These are phyloP conservation scores for Talaromyces sp. DNA, from an alignment of 2,329 filamentous ascomycete species.

Conservation along the genomic window DNA sequence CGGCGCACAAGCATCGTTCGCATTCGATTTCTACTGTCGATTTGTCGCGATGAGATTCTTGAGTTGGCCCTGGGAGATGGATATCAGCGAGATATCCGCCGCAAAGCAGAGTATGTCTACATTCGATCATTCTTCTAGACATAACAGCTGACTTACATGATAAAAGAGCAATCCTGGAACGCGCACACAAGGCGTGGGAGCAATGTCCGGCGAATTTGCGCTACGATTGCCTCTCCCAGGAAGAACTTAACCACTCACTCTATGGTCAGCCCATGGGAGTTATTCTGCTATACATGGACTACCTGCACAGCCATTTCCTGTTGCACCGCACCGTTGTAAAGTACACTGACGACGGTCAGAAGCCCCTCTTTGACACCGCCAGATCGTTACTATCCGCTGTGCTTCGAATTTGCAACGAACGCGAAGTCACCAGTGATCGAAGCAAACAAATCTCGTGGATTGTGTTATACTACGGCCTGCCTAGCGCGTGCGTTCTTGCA, in stretches of 20 bases:
- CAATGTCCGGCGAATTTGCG: conserved; percentile 15
- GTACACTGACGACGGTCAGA: conserved; percentile 24
- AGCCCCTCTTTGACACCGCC: conserved; percentile 26
- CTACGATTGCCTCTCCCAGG: conserved; percentile 14
- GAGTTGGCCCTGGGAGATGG: conserved; percentile 15
- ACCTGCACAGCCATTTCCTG: conserved; percentile 30
- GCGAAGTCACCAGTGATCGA: conserved; percentile 24
- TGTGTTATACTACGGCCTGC: conserved; percentile 23
- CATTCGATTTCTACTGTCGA: conserved; percentile 17
- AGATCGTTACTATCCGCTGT: conserved; percentile 25
- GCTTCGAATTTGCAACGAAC: conserved; percentile 21
- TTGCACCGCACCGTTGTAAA: conserved; percentile 29
- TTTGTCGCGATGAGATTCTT: conserved; percentile 16
- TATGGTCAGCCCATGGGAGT: conserved; percentile 7
- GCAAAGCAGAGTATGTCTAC: conserved; percentile 9
- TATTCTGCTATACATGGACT: conserved; percentile 28
- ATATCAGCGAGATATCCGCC: conserved; percentile 15
- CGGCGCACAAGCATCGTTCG: conserved; percentile 16
- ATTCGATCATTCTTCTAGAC: not conserved
- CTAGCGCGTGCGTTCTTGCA: conserved; percentile 23
- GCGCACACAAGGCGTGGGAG: conserved; percentile 15
- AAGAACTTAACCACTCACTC: conserved; percentile 6
- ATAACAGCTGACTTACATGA: not conserved
- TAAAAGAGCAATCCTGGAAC: conserved; percentile 12
- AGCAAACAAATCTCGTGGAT: conserved; percentile 30